These are phyloP conservation scores for Fusarium sp. DNA, from an alignment of 2,329 filamentous ascomycete genomes.

Conservation along the genomic window DNA sequence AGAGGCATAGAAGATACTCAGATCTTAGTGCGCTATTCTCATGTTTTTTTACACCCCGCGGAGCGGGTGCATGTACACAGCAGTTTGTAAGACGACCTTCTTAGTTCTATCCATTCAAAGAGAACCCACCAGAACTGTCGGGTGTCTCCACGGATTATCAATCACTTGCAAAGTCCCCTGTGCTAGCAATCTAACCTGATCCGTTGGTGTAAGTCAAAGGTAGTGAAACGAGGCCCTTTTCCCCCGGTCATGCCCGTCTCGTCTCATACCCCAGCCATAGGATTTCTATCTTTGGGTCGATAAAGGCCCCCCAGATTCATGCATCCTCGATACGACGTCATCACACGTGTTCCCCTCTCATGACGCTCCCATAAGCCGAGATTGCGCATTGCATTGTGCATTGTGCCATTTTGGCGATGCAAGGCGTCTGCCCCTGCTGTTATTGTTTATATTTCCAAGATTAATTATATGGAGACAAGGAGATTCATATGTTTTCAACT, in stretches of 20 bases:
- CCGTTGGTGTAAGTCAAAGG: conserved; percentile 15
- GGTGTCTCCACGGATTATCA: conserved; percentile 32
- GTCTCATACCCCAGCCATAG: conserved; percentile 28
- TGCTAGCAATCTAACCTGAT: conserved; percentile 8
- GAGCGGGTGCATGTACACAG: not conserved
- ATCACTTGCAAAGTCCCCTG: conserved; percentile 16
- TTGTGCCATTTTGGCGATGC: conserved; percentile 12
- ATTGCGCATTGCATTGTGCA: conserved; percentile 34
- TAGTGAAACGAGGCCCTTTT: conserved; percentile 34
- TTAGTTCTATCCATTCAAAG: conserved; percentile 8
- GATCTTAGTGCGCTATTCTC: too few species aligned
- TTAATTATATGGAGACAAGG: not conserved
- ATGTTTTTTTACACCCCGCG: too few species aligned
- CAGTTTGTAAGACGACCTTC: conserved; percentile 12
- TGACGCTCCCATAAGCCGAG: conserved; percentile 35
- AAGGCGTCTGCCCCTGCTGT: not conserved
- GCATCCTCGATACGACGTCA: conserved; percentile 37
- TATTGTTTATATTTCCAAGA: not conserved
- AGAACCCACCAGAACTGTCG: conserved; percentile 35
- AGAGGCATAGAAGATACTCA: too few species aligned
- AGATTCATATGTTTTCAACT: too few species aligned
- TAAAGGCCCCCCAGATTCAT: conserved; percentile 26
- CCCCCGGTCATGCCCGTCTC: conserved; percentile 22
- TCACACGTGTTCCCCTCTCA: conserved; percentile 32
- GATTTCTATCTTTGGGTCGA: conserved; percentile 33